Evolutionary conservation across 108 stramenopile genomes (phyloP), one percentile per base, ranked within the genome.

Genomic region (Cyclotella kingstonii): DNA sequence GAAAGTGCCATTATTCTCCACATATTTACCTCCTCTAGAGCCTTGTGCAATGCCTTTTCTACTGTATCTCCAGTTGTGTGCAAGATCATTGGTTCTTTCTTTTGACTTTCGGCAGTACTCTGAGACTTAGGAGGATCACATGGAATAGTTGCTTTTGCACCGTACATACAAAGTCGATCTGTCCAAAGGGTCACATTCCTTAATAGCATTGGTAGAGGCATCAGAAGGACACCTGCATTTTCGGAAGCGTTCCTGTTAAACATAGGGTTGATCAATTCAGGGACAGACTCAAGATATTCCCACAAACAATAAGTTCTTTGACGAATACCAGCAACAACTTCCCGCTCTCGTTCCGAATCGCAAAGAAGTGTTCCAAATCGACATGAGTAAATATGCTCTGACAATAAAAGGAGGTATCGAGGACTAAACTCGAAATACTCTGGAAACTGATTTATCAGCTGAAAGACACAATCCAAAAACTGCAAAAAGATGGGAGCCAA

Each of bases 401-500:
- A 81, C 5, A 95, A 45, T 19, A 81, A 54, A 38, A 93, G 31
- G 9, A 98, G 69, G 45, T 91, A 95, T 7, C 66, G 63, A 4
- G 80, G 49, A 61, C 79, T 96, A 75, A 93, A 96, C 61, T 97
- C 94, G 53, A 96, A 96, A 43, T 57, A 78, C 34, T 84, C 75
- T 7, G 97, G 97, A 45, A 81, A 92, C 58, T 93, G 93, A 58
- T 81, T 59, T 15, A 94, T 73, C 14, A 99, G 63, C 79, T 98
- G 97, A 67, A 81, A 96, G 25, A 96, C 89, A 64, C 91, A 95
- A 76, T 99, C 99, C 44, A 98, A 53, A 64, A 98, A 99, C 78
- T 98, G 99, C 27, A 98, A 22, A 66, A 99, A 98, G 43, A 99
- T 86, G 30, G 99, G 98, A 34, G 95, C 91, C 3, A 89, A 66